Evolutionary conservation across 2,329 filamentous ascomycete genomes (phyloP), one percentile per base, ranked within the genome.

Genomic region (Penicillium occitanis): DNA sequence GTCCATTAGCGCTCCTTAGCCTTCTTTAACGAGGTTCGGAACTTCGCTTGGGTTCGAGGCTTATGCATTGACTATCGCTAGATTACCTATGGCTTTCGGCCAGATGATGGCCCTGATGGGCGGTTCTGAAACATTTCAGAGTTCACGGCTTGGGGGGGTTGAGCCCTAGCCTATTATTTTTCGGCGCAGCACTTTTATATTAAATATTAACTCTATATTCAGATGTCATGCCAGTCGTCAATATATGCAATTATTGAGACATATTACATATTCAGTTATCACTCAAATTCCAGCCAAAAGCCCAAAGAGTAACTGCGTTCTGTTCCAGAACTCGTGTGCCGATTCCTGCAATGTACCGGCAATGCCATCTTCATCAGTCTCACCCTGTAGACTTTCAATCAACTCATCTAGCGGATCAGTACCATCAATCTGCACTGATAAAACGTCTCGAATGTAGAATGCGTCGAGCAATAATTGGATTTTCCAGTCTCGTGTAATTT

Each of bases 291-390:
- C 46, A 50, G 83, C 84, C 69, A 97, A 79, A 65, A 96, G 80
- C 1, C 91, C 92, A 79, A 97, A 97, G 30, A 97, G 77, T 69
- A 97, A 78, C 75, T 86, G 89, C 11, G 91, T 95, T 72, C 90
- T 87, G 80, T 90, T 91, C 88, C 91, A 95, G 76, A 95, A 96
- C 61, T 93, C 91, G 55, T 84, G 81, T 5, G 91, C 87, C 17
- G 84, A 81, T 76, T 89, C 90, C 70, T 74, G 77, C 44, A 96
- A 76, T 51, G 81, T 77, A 68, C 86, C 86, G 53, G 83, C 77
- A 17, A 79, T 80, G 5, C 81, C 76, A 33, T 84, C 81, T 3
- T 84, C 74, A 0, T 84, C 84, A 6, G 89, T 72, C 1, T 82
- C 83, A 33, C 74, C 70, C 28, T 73, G 72, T 2, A 85, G 64